Percentiles rank a stretch among this genome's conserved stretches.
These are phyloP conservation scores for Leccinum rimulosum DNA, from an alignment of 768 basidiomycete species.

Conservation along the genomic window DNA sequence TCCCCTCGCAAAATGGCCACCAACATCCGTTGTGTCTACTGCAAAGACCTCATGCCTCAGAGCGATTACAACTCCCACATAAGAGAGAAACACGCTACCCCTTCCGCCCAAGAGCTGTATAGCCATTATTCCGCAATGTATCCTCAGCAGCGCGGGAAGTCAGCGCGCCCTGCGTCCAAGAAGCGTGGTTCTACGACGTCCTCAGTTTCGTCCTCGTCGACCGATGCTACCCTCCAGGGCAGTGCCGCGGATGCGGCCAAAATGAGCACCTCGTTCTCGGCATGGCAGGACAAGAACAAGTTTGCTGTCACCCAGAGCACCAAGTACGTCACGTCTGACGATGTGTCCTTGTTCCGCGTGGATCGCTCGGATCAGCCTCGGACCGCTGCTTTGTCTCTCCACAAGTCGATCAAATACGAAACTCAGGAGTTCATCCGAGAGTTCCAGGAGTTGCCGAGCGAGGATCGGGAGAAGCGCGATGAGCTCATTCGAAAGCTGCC, in stretches of 20 bases:
- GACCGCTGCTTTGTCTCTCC: constrained; percentile 17
- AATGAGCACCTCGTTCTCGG: constrained; percentile 19
- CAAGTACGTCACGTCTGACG: constrained; percentile 21
- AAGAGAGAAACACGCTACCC: constrained; percentile 8
- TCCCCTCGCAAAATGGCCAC: constrained; percentile 1
- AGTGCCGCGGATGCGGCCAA: background rate
- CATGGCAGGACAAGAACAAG: constrained; percentile 17
- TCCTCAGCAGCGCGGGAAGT: background rate
- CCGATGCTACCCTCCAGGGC: background rate
- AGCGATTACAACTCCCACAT: constrained; percentile 11
- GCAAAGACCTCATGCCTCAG: constrained; percentile 7
- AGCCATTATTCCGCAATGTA: background rate
- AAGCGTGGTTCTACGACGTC: background rate
- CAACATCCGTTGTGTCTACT: constrained; percentile 14
- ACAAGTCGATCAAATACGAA: constrained; percentile 22
- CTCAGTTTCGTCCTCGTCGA: background rate
- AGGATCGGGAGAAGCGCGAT: constrained; percentile 17
- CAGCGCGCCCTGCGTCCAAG: background rate
- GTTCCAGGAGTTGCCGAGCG: constrained; percentile 10
- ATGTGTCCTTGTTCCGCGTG: constrained; percentile 22
- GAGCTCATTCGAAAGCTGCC: constrained; percentile 17
- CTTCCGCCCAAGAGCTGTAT: constrained; percentile 8
- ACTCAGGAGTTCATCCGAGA: constrained; percentile 18
- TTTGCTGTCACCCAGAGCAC: constrained; percentile 7
- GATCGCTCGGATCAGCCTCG: constrained; percentile 25